Evolutionary conservation across 2,329 filamentous ascomycete species (phyloP), one percentile per base, ranked within the genome.

Genomic region (Drechslera avenae): DNA sequence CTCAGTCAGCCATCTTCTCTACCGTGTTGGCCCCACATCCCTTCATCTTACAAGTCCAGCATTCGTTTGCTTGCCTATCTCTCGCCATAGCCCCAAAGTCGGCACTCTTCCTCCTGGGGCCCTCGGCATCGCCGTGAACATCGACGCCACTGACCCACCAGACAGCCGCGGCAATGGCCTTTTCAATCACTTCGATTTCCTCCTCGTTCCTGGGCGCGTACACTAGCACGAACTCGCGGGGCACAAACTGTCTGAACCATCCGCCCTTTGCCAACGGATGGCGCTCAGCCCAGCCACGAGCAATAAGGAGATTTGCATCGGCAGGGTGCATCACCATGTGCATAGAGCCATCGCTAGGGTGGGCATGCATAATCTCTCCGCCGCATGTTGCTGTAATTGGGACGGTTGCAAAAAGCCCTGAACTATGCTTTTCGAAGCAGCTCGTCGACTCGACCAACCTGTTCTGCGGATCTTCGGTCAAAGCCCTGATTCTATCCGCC

Each of bases 301-400:
- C 81, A 18, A 96, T 75, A 14, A 94, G 81, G 43, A 87, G 78
- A 62, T 80, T 83, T 43, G 88, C 89, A 67, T 95, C 91, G 34
- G 87, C 83, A 0, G 90, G 89, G 66, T 94, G 90, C 44, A 96
- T 79, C 40, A 85, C 89, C 75, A 94, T 79, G 72, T 95, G 91
- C 81, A 94, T 79, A 3, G 85, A 88, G 54, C 87, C 83, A 59
- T 94, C 90, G 18, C 81, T 86, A 40, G 86, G 83, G 73, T 95
- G 91, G 9, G 90, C 84, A 70, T 96, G 91, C 63, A 85, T 88
- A 35, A 95, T 83, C 74, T 95, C 91, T n/a, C 90, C 90, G 60
- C 87, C 83, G 62, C 87, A 90, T 9, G 85, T 89, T 23, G 83
- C 82, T 66, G 87, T 87, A 56, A 87, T 78, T 0, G 87, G 86